Conservation (phyloP, 768 basidiomycete species). For the Megacollybia marginata region DNA sequence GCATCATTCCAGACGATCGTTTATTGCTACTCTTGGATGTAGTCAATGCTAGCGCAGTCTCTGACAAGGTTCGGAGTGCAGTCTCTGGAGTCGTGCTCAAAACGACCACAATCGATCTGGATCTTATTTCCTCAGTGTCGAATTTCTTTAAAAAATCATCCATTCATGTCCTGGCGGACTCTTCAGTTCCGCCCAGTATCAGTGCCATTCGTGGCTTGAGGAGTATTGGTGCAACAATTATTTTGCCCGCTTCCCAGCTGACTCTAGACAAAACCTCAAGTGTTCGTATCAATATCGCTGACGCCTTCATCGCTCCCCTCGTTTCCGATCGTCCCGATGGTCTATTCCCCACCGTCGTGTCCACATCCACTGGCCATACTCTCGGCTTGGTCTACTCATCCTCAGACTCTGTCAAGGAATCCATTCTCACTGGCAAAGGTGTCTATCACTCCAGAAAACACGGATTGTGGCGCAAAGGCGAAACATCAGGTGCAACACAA, state of each 20-base stretch:
- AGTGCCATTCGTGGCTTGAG: constrained; percentile 55
- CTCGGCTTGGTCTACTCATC: constrained; percentile 98
- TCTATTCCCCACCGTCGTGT: constrained; percentile 88
- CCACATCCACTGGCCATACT: constrained; percentile 67
- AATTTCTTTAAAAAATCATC: constrained; percentile 60
- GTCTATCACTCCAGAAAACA: constrained; percentile 96
- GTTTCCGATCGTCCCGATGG: constrained; percentile 86
- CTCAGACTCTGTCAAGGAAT: constrained; percentile 72
- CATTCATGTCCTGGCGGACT: constrained; percentile 53
- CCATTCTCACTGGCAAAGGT: constrained; percentile 82
- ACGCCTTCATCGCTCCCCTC: constrained; percentile 80
- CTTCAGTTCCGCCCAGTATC: constrained; percentile 44
- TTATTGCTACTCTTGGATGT: constrained; percentile 73
- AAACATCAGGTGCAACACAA: constrained; percentile 92
- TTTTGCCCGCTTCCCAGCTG: constrained; percentile 68
- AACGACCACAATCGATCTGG: constrained; percentile 61
- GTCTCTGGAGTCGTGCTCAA: constrained; percentile 80
- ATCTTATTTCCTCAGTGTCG: constrained; percentile 71
- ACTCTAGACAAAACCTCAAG: constrained; percentile 48
- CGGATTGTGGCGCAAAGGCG: constrained; percentile 95
- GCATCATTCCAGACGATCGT: constrained; percentile 61
- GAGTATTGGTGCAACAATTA: constrained; percentile 53
- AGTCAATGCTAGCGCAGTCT: constrained; percentile 64
- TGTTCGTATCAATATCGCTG: constrained; percentile 63
- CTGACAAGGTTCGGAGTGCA: constrained; percentile 64